phyloP scores from a whole-genome alignment of 1,139 yeast species.

The Suhomyces wounanorum region DNA sequence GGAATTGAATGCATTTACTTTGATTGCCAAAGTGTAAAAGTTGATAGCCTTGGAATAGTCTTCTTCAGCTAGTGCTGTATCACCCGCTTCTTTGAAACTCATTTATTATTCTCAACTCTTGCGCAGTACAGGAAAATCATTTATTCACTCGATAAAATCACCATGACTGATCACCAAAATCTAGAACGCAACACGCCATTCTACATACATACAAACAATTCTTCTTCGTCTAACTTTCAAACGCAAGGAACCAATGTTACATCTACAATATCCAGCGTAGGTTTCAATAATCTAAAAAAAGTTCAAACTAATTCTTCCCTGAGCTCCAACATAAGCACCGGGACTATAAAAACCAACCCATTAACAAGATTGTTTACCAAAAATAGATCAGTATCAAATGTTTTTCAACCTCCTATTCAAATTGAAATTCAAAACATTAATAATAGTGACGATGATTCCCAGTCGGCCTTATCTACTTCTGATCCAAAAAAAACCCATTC shows the following conservation, averaged over 20 bases:
- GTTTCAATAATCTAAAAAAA: conserved; percentile 43
- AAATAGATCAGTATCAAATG: conserved; percentile 30
- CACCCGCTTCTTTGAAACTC: conserved; percentile 4
- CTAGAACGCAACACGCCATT: conserved; percentile 14
- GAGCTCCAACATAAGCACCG: conserved; percentile 26
- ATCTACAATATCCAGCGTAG: conserved; percentile 42
- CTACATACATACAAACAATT: conserved; percentile 25
- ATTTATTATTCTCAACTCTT: neutral
- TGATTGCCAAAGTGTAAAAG: conserved; percentile 22
- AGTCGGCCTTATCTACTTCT: conserved; percentile 8
- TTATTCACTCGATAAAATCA: neutral
- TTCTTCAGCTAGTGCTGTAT: conserved; percentile 11
- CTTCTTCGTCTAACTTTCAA: conserved; percentile 23
- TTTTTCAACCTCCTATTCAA: conserved; percentile 15
- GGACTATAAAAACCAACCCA: conserved; percentile 30
- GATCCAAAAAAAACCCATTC: conserved; percentile 11
- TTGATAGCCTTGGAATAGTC: conserved; percentile 23
- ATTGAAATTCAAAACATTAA: conserved; percentile 7
- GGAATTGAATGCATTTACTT: conserved; percentile 14
- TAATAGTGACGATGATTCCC: conserved; percentile 16
- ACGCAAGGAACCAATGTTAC: conserved; percentile 14
- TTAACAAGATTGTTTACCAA: conserved; percentile 38
- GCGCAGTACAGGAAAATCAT: neutral
- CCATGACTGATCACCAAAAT: conserved; percentile 3
- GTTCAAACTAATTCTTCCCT: conserved; percentile 36